Base-by-base conservation (phyloP, 352 stramenopile species). In the Phytophthora sp. region DNA sequence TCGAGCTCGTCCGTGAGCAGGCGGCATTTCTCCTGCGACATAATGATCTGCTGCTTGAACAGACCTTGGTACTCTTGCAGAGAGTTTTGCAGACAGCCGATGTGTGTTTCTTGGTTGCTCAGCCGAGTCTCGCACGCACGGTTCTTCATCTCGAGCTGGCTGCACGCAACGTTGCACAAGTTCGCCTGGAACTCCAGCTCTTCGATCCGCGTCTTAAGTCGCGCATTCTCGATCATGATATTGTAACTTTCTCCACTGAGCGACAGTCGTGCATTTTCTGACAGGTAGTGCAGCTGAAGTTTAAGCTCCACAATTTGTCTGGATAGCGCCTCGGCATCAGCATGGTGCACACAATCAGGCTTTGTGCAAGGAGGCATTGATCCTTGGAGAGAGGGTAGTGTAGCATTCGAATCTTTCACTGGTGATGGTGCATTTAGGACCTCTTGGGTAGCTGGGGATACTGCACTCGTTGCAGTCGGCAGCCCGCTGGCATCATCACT, bases 41-140 rank as follows among this genome's bases (percentile, higher is more conserved):
- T 88, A 52, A 89, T 81, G 43, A 91, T 88, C 67, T 93, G 84
- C 65, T 90, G 79, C 68, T 91, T 89, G 66, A 91, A 91, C 13
- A 93, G 72, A 2, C 76, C 77, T 51, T 93, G 84, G 53, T 91
- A 93, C 54, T 93, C 82, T 38, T 91, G 80, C 23, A 93, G 62
- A 20, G 79, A 91, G 57, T 87, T 89, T 52, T 93, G 78, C 9
- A 91, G 72, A 43, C 72, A 89, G n/a, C 69, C 63, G 11, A 90
- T 88, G 56, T 93, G 81, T 2, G 76, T 89, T 35, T 91, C 84
- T 37, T 93, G 80, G 54, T 88, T 91, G 63, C 76, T 88, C 21
- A 90, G 39, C 2, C 82, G 75, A 17, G 84, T 88, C 52, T 91
- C 82, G 32, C 72, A 86, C 43, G 82, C 74, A 30, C 74, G 74